These are phyloP conservation scores for Solanum chiquidenum DNA, from an alignment of 257 asterid species.

Conservation along the genomic window DNA sequence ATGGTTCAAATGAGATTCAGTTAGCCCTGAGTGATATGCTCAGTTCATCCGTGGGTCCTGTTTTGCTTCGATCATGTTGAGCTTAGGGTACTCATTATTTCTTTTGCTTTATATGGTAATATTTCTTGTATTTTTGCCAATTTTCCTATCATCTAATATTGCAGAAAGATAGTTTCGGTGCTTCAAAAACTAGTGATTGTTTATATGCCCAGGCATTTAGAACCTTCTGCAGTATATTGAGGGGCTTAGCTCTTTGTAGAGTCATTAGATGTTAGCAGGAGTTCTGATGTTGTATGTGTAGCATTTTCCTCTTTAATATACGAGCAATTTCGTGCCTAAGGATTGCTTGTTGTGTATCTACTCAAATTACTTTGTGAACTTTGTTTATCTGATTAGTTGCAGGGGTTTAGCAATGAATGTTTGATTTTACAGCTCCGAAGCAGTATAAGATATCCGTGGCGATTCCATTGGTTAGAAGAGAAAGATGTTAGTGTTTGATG, in stretches of 20 bases:
- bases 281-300: slow-evolving; percentile 36
- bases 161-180: slow-evolving; percentile 29
- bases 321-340: not conserved
- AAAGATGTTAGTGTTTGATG: not conserved
- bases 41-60: slow-evolving; percentile 73
- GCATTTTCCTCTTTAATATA: not conserved
- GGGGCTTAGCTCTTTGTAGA: slow-evolving; percentile 23
- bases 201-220: slow-evolving; percentile 17
- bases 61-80: slow-evolving; percentile 77
- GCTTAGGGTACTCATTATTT: slow-evolving; percentile 3
- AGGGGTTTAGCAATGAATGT: not conserved
- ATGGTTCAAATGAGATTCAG: slow-evolving; percentile 91
- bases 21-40: slow-evolving; percentile 81
- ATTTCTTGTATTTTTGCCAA: not conserved
- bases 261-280: slow-evolving; percentile 18
- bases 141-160: slow-evolving; percentile 15
- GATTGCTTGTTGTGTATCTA: not conserved
- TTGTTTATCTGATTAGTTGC: not conserved
- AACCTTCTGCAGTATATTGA: slow-evolving; percentile 13
- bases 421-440: not conserved
- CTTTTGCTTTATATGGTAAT: slow-evolving; percentile 28
- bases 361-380: not conserved
- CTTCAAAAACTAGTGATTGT: slow-evolving; percentile 21
- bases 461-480: not conserved
- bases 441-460: not conserved